These are phyloP conservation scores for Gynochthodes officinalis DNA, from an alignment of 257 asterid genomes.

Conservation along the genomic window DNA sequence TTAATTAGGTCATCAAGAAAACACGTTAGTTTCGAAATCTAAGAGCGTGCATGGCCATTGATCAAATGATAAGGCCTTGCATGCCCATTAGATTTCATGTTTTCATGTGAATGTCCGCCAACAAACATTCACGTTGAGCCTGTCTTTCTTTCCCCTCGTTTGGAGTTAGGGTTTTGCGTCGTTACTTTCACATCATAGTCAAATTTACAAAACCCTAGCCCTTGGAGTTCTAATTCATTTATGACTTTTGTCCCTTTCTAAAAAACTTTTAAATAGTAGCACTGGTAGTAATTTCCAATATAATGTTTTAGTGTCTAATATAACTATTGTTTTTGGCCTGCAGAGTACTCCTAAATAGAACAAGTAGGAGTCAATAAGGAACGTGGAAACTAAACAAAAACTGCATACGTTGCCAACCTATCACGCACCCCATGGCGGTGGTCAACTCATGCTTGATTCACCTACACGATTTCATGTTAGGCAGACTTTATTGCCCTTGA, in stretches of 20 bases:
- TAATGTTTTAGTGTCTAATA: constrained; percentile 16
- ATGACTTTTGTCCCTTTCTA: constrained; percentile 54
- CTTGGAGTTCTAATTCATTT: constrained; percentile 56
- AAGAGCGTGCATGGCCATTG: not conserved
- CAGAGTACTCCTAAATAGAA: not conserved
- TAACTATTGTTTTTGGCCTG: not conserved
- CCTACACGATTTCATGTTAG: not conserved
- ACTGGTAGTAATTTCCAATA: not conserved
- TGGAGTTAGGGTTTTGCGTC: constrained; percentile 48
- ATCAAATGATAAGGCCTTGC: too few relatives aligned
- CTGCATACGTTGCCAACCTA: constrained; percentile 37
- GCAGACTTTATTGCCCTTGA: constrained; percentile 23
- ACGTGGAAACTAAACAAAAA: constrained; percentile 39
- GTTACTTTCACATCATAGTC: constrained; percentile 33
- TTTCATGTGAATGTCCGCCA: constrained; percentile 72
- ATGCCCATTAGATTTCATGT: constrained; percentile 21
- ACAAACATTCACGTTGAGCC: constrained; percentile 94
- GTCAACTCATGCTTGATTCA: constrained; percentile 51
- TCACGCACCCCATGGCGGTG: constrained; percentile 62
- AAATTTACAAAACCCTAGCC: constrained; percentile 62
- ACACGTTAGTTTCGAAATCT: not conserved
- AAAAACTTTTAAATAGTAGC: constrained; percentile 16
- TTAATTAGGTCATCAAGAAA: not conserved
- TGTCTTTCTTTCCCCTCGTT: constrained; percentile 42
- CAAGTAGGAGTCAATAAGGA: constrained; percentile 40